Conservation (phyloP, 2,329 filamentous ascomycete genomes). For the Mariannaea elegans region DNA sequence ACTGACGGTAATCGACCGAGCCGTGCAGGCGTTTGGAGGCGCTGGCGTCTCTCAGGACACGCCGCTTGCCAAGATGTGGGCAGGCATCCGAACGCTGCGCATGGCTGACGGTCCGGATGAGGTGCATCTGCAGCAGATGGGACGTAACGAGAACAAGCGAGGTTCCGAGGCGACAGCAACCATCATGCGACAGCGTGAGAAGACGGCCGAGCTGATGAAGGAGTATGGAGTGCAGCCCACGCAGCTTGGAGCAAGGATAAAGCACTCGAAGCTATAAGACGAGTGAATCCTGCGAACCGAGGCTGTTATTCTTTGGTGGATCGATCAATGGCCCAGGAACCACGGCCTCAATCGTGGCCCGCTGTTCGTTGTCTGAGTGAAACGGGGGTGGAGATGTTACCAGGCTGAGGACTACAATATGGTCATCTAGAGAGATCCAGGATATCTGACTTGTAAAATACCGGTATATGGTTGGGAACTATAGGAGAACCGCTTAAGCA, state of each 20-base stretch:
- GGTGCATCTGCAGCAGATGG: conserved; percentile 87
- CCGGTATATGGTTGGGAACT: conserved; percentile 9
- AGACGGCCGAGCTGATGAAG: conserved; percentile 71
- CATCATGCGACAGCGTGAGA: conserved; percentile 71
- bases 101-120: conserved; percentile 96
- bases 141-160: conserved; percentile 80
- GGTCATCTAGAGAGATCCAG: neutral
- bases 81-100: conserved; percentile 80
- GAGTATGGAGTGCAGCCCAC: conserved; percentile 59
- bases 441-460: too few species aligned
- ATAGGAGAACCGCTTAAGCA: conserved; percentile 2
- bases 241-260: conserved; percentile 63
- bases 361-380: conserved; percentile 25
- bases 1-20: conserved; percentile 89
- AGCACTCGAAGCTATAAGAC: conserved; percentile 55
- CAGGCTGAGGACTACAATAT: neutral
- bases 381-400: conserved; percentile 18
- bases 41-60: conserved; percentile 95
- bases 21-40: conserved; percentile 90
- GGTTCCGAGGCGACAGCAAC: conserved; percentile 67
- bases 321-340: neutral
- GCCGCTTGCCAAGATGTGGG: conserved; percentile 86
- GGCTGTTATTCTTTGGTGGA: too few species aligned
- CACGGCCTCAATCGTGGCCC: conserved; percentile 5
- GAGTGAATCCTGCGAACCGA: neutral